phyloP scores from a whole-genome alignment of 2,329 filamentous ascomycete genomes.

The Metarhizium robertsii region DNA sequence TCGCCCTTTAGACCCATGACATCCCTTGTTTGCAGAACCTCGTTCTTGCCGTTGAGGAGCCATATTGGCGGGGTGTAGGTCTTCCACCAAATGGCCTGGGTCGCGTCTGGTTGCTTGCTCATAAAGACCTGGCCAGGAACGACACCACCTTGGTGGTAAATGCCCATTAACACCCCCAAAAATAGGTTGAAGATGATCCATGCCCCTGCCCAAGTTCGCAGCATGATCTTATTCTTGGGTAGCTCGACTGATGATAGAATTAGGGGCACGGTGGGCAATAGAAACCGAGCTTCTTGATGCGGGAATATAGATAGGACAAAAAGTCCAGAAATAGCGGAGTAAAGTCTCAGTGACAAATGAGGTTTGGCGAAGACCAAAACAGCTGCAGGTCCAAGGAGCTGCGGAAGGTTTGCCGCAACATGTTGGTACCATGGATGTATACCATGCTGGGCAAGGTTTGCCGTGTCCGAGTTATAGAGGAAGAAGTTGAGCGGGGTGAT shows the following conservation, averaged over 20 bases:
- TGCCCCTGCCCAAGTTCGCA: slow-evolving; percentile 45
- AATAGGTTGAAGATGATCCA: slow-evolving; percentile 64
- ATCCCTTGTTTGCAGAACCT: slow-evolving; percentile 60
- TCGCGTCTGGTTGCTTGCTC: slow-evolving; percentile 58
- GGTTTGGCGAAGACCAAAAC: slow-evolving; percentile 50
- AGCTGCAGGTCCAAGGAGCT: slow-evolving; percentile 62
- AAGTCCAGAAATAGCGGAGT: slow-evolving; percentile 65
- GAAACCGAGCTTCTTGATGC: slow-evolving; percentile 73
- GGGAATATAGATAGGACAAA: slow-evolving; percentile 63
- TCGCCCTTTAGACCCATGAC: slow-evolving; percentile 63
- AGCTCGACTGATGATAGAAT: slow-evolving; percentile 64
- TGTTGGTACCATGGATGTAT: slow-evolving; percentile 75
- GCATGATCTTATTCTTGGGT: slow-evolving; percentile 41
- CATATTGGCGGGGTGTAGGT: slow-evolving; percentile 76
- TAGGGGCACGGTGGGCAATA: slow-evolving; percentile 67
- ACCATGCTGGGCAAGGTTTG: slow-evolving; percentile 67
- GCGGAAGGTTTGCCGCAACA: slow-evolving; percentile 56
- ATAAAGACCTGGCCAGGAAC: slow-evolving; percentile 69
- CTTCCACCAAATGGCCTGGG: slow-evolving; percentile 74
- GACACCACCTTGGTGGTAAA: slow-evolving; percentile 73
- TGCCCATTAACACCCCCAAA: slow-evolving; percentile 66
- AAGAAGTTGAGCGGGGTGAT: slow-evolving; percentile 74
- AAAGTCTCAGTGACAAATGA: slow-evolving; percentile 51
- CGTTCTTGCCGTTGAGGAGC: slow-evolving; percentile 68
- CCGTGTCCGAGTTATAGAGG: slow-evolving; percentile 59